phyloP scores from a whole-genome alignment of 768 basidiomycete species.

The Suillus occidentalis region DNA sequence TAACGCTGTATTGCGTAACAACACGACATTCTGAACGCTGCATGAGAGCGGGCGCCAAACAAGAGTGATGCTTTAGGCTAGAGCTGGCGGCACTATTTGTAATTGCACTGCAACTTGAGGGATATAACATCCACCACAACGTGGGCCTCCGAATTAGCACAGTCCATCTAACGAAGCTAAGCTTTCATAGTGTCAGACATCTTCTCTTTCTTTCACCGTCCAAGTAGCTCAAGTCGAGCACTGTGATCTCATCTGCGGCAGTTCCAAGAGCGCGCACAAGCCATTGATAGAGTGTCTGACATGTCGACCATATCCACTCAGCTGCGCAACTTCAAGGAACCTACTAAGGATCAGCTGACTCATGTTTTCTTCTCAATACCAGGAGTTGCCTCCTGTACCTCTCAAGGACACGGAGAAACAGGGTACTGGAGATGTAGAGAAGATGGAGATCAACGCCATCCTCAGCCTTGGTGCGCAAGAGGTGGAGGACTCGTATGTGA shows the following conservation, averaged over 20 bases:
- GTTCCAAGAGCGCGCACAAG: slow-evolving; percentile 5
- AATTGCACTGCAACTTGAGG: slow-evolving; percentile 12
- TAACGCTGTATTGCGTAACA: neutral
- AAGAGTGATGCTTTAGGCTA: neutral
- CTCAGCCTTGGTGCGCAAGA: slow-evolving; percentile 75
- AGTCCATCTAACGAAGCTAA: slow-evolving; percentile 1
- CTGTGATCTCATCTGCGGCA: slow-evolving; percentile 4
- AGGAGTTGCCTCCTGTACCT: slow-evolving; percentile 30
- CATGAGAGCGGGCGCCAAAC: neutral
- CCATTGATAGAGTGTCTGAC: neutral
- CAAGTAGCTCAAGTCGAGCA: neutral
- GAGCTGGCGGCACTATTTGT: slow-evolving; percentile 17
- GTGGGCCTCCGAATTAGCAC: neutral
- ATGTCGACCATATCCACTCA: slow-evolving; percentile 88
- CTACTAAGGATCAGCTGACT: slow-evolving; percentile 82
- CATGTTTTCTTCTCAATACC: slow-evolving; percentile 88
- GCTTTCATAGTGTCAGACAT: slow-evolving; percentile 4
- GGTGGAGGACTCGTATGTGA: slow-evolving; percentile 91
- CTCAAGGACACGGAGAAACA: slow-evolving; percentile 24
- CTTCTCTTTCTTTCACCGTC: slow-evolving; percentile 7
- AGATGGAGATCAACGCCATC: slow-evolving; percentile 88
- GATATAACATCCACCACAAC: slow-evolving; percentile 9
- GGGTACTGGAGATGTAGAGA: slow-evolving; percentile 48
- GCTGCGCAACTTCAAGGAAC: slow-evolving; percentile 89
- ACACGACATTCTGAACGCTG: neutral